Base-by-base conservation (phyloP, 1,284 basidiomycete species). In the Microbotryomycetes sp. region DNA sequence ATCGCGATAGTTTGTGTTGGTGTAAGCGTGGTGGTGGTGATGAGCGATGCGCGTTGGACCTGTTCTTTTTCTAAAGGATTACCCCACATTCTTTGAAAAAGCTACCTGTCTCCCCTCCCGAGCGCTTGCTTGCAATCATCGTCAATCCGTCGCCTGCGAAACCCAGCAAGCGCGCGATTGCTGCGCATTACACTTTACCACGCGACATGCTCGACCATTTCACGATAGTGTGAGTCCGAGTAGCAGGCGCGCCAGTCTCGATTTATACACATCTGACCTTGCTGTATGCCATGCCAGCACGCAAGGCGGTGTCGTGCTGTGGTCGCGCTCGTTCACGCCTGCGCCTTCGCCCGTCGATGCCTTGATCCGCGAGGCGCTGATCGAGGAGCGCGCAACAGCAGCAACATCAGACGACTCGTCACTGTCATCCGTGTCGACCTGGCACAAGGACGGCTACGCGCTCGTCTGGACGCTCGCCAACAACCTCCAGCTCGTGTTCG, bases 391-490 rank as follows among this genome's bases (percentile, higher is more conserved):
- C 4, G 58, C 70, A 2, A 75, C 85, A 6, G 29, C 57, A 11
- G 29, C 62, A 26, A 50, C 57, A 7, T 30, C 60, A 0, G 4
- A n/a, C 3, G 21, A 6, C 11, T 30, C 56, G 4, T 24, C 48
- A 46, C 29, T 31, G 50, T n/a, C n/a, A n/a, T n/a, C n/a, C n/a
- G 57, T 57, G 51, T 60, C 61, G 52, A 49, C 83, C 62, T 90
- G 89, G 72, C 90, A 93, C 77, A 91, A 86, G 73, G 91, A 93
- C 71, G 89, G 90, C 0, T 93, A 91, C 72, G 87, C 89, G 46
- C 52, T 96, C 57, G 85, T 86, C 75, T 97, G 92, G 91, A 86
- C 88, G 0, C 86, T 92, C 71, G 86, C 89, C 35, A 97, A 97
- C 73, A 89, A 91, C 60, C 80, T 96, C 45, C 91, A 92, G 67